Evolutionary conservation across 179 eudicot species (phyloP).

Genomic region (Beta corolliflora): DNA sequence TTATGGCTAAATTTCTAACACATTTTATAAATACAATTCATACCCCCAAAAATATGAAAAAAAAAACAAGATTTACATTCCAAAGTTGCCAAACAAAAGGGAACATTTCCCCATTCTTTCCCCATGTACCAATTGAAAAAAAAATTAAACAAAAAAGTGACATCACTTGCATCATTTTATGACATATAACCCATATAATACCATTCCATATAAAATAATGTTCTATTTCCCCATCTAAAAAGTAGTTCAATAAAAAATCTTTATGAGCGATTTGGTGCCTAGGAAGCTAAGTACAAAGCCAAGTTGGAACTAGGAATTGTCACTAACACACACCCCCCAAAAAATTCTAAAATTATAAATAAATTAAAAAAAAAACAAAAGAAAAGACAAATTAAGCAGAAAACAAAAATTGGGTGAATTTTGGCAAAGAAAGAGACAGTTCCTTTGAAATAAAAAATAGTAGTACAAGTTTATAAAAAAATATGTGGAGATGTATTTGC

Average conservation of each 20-base stretch:
- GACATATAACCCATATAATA: neutral
- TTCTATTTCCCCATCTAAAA: neutral
- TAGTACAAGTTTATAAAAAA: neutral
- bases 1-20: no score
- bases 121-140: no score
- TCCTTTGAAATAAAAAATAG: neutral
- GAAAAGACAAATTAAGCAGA: neutral
- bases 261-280: constrained; percentile 5
- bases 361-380: neutral
- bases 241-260: neutral
- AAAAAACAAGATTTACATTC: no score
- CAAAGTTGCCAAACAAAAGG: neutral
- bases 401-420: neutral
- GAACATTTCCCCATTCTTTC: neutral
- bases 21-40: no score
- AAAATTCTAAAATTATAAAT: neutral
- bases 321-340: neutral
- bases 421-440: constrained; percentile 1
- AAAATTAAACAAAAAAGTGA: neutral
- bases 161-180: constrained; percentile 1
- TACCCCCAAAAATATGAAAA: no score
- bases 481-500: neutral
- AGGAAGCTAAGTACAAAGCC: constrained; percentile 6
- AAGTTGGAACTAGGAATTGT: neutral
- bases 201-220: neutral